Conservation (phyloP, 2,329 filamentous ascomycete species). For the Paecilomyces sp. region DNA sequence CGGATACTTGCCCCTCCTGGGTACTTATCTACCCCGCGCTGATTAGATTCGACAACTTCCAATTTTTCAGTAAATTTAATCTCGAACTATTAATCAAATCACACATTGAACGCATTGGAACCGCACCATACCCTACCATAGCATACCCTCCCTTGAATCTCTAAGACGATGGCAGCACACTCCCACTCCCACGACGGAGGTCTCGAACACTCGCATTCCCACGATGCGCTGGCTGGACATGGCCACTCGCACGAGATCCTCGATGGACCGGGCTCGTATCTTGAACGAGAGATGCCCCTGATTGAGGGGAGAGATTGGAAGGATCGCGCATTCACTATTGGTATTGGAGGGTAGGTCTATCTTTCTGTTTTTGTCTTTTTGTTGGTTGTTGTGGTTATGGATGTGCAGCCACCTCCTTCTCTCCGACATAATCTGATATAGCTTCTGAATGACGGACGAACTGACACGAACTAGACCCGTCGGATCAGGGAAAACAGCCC, state of each 20-base stretch:
- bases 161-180: slow-evolving; percentile 15
- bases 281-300: slow-evolving; percentile 88
- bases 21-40: background rate
- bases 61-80: background rate
- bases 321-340: slow-evolving; percentile 86
- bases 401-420: background rate
- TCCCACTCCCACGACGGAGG: slow-evolving; percentile 33
- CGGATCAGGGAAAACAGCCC: slow-evolving; percentile 91
- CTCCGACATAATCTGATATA: background rate
- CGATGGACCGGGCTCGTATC: slow-evolving; percentile 82
- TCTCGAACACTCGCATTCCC: slow-evolving; percentile 44
- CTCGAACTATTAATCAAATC: background rate
- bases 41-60: background rate
- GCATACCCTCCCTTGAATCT: background rate
- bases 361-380: background rate
- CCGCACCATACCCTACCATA: background rate
- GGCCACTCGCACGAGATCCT: slow-evolving; percentile 96
- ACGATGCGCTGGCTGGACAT: slow-evolving; percentile 59
- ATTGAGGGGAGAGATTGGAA: slow-evolving; percentile 81
- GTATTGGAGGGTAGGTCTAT: slow-evolving; percentile 79
- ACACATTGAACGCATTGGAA: background rate
- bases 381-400: background rate
- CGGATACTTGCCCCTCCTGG: background rate
- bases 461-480: slow-evolving; percentile 59
- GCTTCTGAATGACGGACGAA: background rate